phyloP scores from a whole-genome alignment of 2,329 filamentous ascomycete genomes.

The Sporothrix schenckii region DNA sequence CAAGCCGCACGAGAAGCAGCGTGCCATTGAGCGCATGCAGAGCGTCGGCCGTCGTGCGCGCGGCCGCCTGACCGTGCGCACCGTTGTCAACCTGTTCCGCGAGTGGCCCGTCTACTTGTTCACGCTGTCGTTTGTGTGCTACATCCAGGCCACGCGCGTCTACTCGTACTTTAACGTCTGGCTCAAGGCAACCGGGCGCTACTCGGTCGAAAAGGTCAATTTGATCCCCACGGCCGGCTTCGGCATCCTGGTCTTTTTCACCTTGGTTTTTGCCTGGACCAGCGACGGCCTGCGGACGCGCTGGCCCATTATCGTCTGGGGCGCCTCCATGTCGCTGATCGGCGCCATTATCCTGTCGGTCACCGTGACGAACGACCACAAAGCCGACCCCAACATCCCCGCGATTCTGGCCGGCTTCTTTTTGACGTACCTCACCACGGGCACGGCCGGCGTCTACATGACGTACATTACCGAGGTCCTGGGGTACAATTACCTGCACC shows the following conservation, averaged over 20 bases:
- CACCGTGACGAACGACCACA: neutral
- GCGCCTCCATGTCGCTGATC: conserved; percentile 29
- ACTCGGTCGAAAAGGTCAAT: conserved; percentile 52
- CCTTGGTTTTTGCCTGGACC: conserved; percentile 56
- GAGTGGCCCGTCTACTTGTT: conserved; percentile 36
- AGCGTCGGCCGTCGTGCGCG: conserved; percentile 16
- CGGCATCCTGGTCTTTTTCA: conserved; percentile 46
- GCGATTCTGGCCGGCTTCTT: conserved; percentile 32
- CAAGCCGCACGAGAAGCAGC: conserved; percentile 18
- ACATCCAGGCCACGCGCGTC: conserved; percentile 33
- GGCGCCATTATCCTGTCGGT: conserved; percentile 32
- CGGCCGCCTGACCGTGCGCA: conserved; percentile 5
- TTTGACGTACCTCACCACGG: conserved; percentile 31
- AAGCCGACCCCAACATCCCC: conserved; percentile 18
- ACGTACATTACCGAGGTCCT: conserved; percentile 34
- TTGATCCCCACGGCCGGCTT: conserved; percentile 47
- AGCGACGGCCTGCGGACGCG: conserved; percentile 53
- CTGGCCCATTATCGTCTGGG: conserved; percentile 53
- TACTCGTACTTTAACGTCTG: conserved; percentile 35
- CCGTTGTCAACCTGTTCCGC: conserved; percentile 23
- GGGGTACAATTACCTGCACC: conserved; percentile 31
- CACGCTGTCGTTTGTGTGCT: conserved; percentile 28
- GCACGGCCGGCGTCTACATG: conserved; percentile 32
- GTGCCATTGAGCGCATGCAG: conserved; percentile 32
- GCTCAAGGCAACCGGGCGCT: conserved; percentile 42